Evolutionary conservation across 176 grass and related monocot genomes (phyloP).

Genomic region (Aechmea fasciata): DNA sequence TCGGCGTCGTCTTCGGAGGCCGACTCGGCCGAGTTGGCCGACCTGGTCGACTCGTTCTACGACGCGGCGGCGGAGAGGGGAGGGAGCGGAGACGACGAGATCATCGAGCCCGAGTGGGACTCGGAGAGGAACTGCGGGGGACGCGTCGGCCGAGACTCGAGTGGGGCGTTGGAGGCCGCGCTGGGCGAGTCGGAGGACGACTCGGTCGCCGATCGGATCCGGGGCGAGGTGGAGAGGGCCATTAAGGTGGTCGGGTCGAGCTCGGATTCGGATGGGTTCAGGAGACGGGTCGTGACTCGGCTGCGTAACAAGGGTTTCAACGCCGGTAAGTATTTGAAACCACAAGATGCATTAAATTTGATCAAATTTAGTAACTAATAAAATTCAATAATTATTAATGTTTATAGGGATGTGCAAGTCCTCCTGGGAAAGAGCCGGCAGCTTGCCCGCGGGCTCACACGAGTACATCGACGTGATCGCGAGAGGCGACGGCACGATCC

Average conservation of each 20-base stretch:
- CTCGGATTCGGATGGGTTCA: slow-evolving; percentile 9
- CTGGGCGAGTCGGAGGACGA: slow-evolving; percentile 38
- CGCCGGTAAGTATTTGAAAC: slow-evolving; percentile 28
- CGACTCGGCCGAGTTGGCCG: slow-evolving; percentile 36
- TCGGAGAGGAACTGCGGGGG: background rate
- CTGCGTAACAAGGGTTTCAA: slow-evolving; percentile 44
- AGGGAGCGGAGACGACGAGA: background rate
- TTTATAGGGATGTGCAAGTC: slow-evolving; percentile 57
- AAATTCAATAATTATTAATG: background rate
- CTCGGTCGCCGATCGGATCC: slow-evolving; percentile 25
- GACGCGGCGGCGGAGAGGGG: slow-evolving; percentile 20
- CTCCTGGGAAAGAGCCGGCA: slow-evolving; percentile 37
- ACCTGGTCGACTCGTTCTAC: slow-evolving; percentile 72
- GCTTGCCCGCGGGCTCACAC: slow-evolving; percentile 27
- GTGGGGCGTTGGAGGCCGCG: slow-evolving; percentile 15
- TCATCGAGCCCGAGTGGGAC: background rate
- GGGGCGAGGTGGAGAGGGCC: slow-evolving; percentile 42
- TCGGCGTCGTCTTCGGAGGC: slow-evolving; percentile 8
- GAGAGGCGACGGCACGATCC: background rate
- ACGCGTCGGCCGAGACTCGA: slow-evolving; percentile 2
- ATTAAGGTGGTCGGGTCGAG: slow-evolving; percentile 14
- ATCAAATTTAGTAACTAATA: background rate
- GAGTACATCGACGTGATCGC: slow-evolving; percentile 55
- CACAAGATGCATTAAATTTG: background rate
- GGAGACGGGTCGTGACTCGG: slow-evolving; percentile 25